Evolutionary conservation across 768 basidiomycete genomes (phyloP).

Genomic region (Termitomyces sp.): DNA sequence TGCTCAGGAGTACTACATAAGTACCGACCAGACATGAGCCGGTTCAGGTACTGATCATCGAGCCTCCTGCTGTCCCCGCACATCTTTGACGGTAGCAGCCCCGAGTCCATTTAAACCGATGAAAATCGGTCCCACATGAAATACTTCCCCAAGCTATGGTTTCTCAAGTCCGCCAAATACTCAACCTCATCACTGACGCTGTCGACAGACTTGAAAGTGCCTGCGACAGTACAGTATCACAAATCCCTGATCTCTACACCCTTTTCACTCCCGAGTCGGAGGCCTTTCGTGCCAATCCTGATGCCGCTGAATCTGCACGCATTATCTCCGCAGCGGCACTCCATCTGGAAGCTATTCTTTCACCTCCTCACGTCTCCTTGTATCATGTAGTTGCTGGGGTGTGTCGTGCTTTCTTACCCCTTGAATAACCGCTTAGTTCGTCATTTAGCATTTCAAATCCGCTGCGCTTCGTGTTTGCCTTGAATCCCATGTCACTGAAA

Average conservation of each 20-base stretch:
- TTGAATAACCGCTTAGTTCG: neutral
- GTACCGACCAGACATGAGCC: too few relatives aligned
- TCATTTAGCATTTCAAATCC: slow-evolving; percentile 10
- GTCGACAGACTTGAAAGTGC: slow-evolving; percentile 1
- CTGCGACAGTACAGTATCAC: neutral
- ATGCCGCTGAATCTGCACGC: slow-evolving; percentile 1
- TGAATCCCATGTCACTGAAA: slow-evolving; percentile 27
- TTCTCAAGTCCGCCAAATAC: slow-evolving; percentile 3
- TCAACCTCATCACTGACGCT: slow-evolving; percentile 2
- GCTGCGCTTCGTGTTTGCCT: slow-evolving; percentile 21
- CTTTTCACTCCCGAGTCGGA: neutral
- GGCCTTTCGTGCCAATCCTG: neutral
- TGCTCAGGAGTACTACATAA: too few relatives aligned
- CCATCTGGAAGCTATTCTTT: slow-evolving; percentile 10
- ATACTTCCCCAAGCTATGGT: neutral
- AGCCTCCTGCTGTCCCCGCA: neutral
- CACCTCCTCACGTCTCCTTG: slow-evolving; percentile 7
- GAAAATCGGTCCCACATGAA: too few relatives aligned
- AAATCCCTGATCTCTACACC: neutral
- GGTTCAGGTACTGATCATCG: neutral
- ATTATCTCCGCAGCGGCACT: slow-evolving; percentile 10
- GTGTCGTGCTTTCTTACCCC: neutral
- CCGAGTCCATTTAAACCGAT: neutral
- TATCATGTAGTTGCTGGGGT: slow-evolving; percentile 9
- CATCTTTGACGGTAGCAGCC: neutral